Conservation (phyloP, 257 asterid genomes). For the Eustoma russellianum region DNA sequence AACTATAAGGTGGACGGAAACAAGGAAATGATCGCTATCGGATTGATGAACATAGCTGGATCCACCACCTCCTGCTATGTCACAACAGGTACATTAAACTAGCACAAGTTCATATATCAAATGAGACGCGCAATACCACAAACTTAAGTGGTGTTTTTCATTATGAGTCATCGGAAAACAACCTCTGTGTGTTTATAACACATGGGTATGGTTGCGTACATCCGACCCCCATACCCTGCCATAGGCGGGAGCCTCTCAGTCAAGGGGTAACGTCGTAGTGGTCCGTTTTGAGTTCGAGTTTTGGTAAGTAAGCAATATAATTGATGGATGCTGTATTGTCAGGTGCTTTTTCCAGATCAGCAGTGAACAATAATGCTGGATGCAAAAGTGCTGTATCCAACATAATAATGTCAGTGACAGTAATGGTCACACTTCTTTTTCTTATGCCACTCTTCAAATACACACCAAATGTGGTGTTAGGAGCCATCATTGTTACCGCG, state of each 20-base stretch:
- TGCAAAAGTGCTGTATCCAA: slow-evolving; percentile 78
- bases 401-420: slow-evolving; percentile 71
- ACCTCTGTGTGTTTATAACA: too few species aligned
- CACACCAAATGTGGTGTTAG: slow-evolving; percentile 79
- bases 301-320: not conserved
- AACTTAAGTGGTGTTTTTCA: too few species aligned
- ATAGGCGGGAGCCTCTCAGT: too few species aligned
- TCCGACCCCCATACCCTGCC: too few species aligned
- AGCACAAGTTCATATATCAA: too few species aligned
- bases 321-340: slow-evolving; percentile 1
- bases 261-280: too few species aligned
- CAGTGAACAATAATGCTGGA: slow-evolving; percentile 92
- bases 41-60: slow-evolving; percentile 77
- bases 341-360: slow-evolving; percentile 89
- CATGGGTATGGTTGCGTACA: too few species aligned
- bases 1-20: slow-evolving; percentile 92
- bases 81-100: slow-evolving; percentile 42
- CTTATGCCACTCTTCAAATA: slow-evolving; percentile 88
- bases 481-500: slow-evolving; percentile 79
- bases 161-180: too few species aligned
- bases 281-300: too few species aligned
- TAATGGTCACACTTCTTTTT: slow-evolving; percentile 80
- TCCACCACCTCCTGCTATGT: slow-evolving; percentile 84
- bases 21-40: slow-evolving; percentile 91
- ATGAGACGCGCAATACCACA: too few species aligned